Percentiles rank a stretch among this genome's conserved stretches.
phyloP scores from a whole-genome alignment of 441 rosid species.

The Rhodomyrtus psidioides region DNA sequence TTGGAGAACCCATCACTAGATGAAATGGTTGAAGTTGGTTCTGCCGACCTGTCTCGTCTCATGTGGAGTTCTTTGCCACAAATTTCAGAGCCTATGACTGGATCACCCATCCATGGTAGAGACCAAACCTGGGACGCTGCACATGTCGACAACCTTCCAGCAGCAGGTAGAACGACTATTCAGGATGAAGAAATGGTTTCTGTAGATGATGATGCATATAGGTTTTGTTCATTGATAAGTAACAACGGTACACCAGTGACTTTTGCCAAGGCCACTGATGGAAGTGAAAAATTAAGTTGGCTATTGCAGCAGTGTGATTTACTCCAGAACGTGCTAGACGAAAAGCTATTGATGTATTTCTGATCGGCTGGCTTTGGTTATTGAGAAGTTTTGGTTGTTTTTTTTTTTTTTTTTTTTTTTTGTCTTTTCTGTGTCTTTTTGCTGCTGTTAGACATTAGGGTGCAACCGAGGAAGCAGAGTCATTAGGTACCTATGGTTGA shows the following conservation, averaged over 20 bases:
- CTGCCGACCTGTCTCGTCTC: constrained; percentile 13
- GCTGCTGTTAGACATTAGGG: background rate
- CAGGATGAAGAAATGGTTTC: constrained; percentile 3
- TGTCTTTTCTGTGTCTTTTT: background rate
- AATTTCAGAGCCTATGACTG: constrained; percentile 1
- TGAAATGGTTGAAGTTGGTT: constrained; percentile 58
- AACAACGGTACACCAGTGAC: background rate
- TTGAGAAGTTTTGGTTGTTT: background rate
- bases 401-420: too few species aligned
- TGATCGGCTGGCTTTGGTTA: constrained; percentile 17
- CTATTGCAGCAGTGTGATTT: constrained; percentile 67
- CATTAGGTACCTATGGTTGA: background rate
- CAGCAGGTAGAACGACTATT: constrained; percentile 14
- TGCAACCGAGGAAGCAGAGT: background rate
- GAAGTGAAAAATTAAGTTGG: constrained; percentile 41
- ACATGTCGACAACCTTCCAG: background rate
- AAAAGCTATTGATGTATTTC: constrained; percentile 66
- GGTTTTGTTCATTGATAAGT: constrained; percentile 3
- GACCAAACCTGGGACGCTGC: constrained; percentile 4
- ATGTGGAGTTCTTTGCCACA: constrained; percentile 4
- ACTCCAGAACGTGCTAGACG: constrained; percentile 53
- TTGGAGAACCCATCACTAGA: constrained; percentile 51
- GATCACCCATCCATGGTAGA: background rate
- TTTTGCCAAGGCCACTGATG: constrained; percentile 6
- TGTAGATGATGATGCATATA: constrained; percentile 2